Base-by-base conservation (phyloP, 192 early-diverging fungal genomes). In the Backusella psychrophila region DNA sequence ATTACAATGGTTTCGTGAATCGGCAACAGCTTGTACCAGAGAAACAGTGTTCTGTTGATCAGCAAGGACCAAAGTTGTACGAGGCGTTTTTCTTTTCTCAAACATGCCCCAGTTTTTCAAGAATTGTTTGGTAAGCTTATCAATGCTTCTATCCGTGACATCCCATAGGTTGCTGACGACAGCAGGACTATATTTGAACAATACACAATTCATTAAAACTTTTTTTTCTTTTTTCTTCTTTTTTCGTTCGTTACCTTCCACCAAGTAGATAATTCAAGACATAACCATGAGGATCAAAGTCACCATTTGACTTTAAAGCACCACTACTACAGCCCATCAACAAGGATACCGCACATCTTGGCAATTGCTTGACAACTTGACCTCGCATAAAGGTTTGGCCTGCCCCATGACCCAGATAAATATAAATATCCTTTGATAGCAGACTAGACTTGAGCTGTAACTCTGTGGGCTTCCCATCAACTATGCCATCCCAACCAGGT, bases 111-210 rank as follows among this genome's bases (percentile, higher is more conserved):
- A 97, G 6, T 80, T 70, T 2, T 79, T 77, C 75, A 99, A 85
- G 82, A 96, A 53, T 0, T 82, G 77, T 29, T 89, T 88, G 2
- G 92, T 92, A 74, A 97, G 96, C 14, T 92, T 88, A 80, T 99
- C 98, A 76, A 99, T 94, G 78, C 98, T 96, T 75, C 90, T 87
- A 81, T 99, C 98, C 2, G 97, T 98, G 7, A 99, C 96, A 82
- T 99, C 98, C 98, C 98, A 99, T 29, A 99, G 84, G 71, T 97
- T 99, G 23, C 93, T 96, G 3, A 97, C 92, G 0, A 99, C 77
- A 0, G 95, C 87, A 6, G 93, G 94, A 75, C 94, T 26, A 42
- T 66, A 52, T 49, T 5, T 44, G 15, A 74, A 52, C 19, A 34
- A 52, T 65, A 14, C 46, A 19, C 46, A 19, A 52, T 52, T 52